Evolutionary conservation across 768 basidiomycete genomes (phyloP), one percentile per base, ranked within the genome.

Genomic region (Galerina sulciceps): DNA sequence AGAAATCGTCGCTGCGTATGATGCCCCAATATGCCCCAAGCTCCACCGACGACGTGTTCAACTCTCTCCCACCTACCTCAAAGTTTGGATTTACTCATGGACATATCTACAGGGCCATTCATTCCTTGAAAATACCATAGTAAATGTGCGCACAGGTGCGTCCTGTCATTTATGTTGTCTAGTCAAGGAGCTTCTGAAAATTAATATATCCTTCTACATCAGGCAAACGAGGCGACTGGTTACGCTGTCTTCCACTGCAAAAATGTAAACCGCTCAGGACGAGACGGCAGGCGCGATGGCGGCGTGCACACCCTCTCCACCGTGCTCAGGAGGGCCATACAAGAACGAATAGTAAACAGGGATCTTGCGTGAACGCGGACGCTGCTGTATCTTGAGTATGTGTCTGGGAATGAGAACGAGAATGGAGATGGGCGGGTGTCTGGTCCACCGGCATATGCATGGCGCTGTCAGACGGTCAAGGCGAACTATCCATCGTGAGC

Each of bases 211-310:
- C n/a, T n/a, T n/a, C n/a, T 15, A 31, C 4, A 14, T 38, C 40
- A 91, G 95, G 94, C 14, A 86, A 83, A 66, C 95, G 96, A 17
- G 96, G 96, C 0, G 80, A 93, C 56, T n/a, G 96, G 96, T 18
- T 93, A 94, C 61, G 93, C 90, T 20, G 95, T 96, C 5, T 97
- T 98, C 66, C 90, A 95, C 67, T 87, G 93, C 57, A 96, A 75
- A 93, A 93, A 69, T 94, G 84, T 73, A 85, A 85, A 56, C 0
- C 94, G 96, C 0, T 96, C 94, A 10, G 96, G 96, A 0, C 96
- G 96, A 1, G 91, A 91, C 59, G 96, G 96, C 14, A 96, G 95
- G 2, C 82, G 83, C 45, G 96, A 96, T 26, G 94, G 93, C 4
- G 87, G 90, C 66, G 86, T 99, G 31, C 93, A 94, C 69, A 82